Evolutionary conservation across 352 stramenopile species (phyloP).

Genomic region (Phytopythium vexans): DNA sequence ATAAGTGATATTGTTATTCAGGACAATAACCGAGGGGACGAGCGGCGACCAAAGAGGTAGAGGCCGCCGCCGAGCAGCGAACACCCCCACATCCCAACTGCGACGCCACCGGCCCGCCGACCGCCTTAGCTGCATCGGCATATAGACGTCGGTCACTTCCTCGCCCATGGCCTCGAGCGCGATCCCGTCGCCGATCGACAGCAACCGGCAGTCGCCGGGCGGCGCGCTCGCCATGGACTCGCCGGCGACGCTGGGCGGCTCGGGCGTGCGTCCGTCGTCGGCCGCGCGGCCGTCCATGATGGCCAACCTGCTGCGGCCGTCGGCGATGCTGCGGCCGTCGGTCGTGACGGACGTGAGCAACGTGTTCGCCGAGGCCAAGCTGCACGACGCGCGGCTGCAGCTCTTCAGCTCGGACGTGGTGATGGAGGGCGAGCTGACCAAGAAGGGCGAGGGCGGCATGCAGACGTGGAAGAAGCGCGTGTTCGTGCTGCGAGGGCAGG

Average conservation of each 20-base stretch:
- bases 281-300: slow-evolving; percentile 19
- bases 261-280: slow-evolving; percentile 7
- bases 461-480: slow-evolving; percentile 76
- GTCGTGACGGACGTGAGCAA: slow-evolving; percentile 51
- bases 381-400: slow-evolving; percentile 47
- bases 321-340: slow-evolving; percentile 42
- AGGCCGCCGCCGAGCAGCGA: too few relatives aligned
- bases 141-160: not conserved
- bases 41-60: too few relatives aligned
- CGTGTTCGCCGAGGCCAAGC: slow-evolving; percentile 60
- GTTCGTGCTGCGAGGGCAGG: slow-evolving; percentile 64
- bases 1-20: too few relatives aligned
- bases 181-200: not conserved
- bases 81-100: not conserved
- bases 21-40: too few relatives aligned
- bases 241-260: not conserved
- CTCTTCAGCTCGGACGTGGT: slow-evolving; percentile 65
- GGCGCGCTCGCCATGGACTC: not conserved
- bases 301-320: slow-evolving; percentile 25
- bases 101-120: not conserved
- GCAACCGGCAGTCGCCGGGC: slow-evolving; percentile 1
- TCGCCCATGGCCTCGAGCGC: not conserved
- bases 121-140: not conserved
- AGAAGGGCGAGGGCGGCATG: slow-evolving; percentile 59
- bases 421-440: slow-evolving; percentile 67